These are phyloP conservation scores for Syncephalastrum monosporum DNA, from an alignment of 371 early-diverging fungal genomes.

Conservation along the genomic window DNA sequence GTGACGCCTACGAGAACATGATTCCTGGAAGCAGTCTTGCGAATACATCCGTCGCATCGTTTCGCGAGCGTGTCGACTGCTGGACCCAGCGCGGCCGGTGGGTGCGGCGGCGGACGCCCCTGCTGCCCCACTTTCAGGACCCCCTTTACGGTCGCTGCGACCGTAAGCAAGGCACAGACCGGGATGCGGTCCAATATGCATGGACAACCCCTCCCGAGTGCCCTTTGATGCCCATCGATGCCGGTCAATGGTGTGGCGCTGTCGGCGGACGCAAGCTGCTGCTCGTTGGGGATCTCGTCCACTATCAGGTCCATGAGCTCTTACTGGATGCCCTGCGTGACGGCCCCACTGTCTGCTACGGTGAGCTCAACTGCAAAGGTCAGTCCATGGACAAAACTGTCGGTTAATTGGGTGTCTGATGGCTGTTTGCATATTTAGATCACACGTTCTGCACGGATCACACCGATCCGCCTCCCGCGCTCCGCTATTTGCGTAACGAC, in stretches of 20 bases:
- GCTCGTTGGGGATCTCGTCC: slow-evolving; percentile 56
- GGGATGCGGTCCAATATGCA: slow-evolving; percentile 28
- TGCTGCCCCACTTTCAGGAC: slow-evolving; percentile 35
- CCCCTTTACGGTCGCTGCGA: slow-evolving; percentile 40
- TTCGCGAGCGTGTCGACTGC: slow-evolving; percentile 8
- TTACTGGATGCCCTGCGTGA: slow-evolving; percentile 48
- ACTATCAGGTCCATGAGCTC: slow-evolving; percentile 58
- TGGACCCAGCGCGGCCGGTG: slow-evolving; percentile 10
- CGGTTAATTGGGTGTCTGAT: background rate
- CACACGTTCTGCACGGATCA: slow-evolving; percentile 39
- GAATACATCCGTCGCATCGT: slow-evolving; percentile 1
- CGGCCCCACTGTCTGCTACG: slow-evolving; percentile 52
- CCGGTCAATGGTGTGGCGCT: slow-evolving; percentile 30
- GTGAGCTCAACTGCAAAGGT: slow-evolving; percentile 60
- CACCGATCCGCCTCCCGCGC: slow-evolving; percentile 13
- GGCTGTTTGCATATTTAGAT: slow-evolving; percentile 21
- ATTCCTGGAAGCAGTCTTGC: slow-evolving; percentile 16
- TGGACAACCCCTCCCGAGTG: slow-evolving; percentile 26
- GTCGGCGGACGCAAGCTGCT: slow-evolving; percentile 40
- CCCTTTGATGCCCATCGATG: slow-evolving; percentile 8
- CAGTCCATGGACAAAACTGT: slow-evolving; percentile 1
- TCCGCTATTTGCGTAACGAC: slow-evolving; percentile 58
- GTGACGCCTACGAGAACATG: background rate
- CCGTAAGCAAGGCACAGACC: slow-evolving; percentile 23
- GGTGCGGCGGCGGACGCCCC: background rate